phyloP scores from a whole-genome alignment of 148 eudicot genomes.

The Tetragonia tetragonoides region DNA sequence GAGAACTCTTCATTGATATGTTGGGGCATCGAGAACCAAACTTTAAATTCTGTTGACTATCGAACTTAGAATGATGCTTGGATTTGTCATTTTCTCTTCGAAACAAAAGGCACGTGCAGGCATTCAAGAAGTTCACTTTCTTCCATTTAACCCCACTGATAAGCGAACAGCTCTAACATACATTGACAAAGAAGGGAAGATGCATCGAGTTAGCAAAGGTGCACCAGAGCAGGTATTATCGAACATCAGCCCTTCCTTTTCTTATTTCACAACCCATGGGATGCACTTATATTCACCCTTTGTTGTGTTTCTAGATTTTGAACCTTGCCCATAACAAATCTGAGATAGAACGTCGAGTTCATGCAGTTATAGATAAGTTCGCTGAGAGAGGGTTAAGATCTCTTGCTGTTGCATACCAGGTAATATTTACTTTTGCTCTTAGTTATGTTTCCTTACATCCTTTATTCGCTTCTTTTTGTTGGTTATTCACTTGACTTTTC shows the following conservation, averaged over 20 bases:
- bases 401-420: conserved; percentile 62
- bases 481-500: not conserved
- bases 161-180: conserved; percentile 61
- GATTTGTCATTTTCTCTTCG: not conserved
- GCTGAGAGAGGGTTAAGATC: conserved; percentile 60
- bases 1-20: too few relatives aligned
- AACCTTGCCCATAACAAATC: conserved; percentile 50
- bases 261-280: not conserved
- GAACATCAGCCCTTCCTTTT: not conserved
- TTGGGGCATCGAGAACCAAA: not conserved
- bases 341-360: conserved; percentile 50
- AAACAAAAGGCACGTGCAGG: conserved; percentile 50
- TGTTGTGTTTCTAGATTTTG: conserved; percentile 31
- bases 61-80: too few relatives aligned
- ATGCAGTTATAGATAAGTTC: conserved; percentile 48
- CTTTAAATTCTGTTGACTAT: too few relatives aligned
- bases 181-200: conserved; percentile 43
- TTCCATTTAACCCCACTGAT: conserved; percentile 19
- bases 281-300: not conserved
- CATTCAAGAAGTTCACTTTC: conserved; percentile 56
- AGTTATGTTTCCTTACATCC: not conserved
- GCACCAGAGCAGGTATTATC: conserved; percentile 44
- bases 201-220: conserved; percentile 60
- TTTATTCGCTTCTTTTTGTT: not conserved
- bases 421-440: conserved; percentile 1